These are phyloP conservation scores for Volutella citrinella DNA, from an alignment of 2,329 filamentous ascomycete genomes.

Conservation along the genomic window DNA sequence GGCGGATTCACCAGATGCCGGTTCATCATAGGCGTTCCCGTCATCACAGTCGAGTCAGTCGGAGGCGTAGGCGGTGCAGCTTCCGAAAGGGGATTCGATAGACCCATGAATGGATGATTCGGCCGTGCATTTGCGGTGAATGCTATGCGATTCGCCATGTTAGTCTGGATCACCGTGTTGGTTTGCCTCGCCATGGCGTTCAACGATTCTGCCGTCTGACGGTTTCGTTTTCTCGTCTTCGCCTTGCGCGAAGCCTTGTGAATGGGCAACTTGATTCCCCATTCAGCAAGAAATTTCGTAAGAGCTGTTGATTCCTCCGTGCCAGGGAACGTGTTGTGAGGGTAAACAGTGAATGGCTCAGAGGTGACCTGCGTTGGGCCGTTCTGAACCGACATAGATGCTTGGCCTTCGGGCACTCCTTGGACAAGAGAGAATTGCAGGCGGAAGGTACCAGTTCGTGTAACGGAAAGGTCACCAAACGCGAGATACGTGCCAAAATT, in stretches of 20 bases:
- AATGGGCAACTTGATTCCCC: conserved; percentile 78
- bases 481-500: conserved; percentile 83
- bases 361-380: no score
- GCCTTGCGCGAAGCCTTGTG: conserved; percentile 74
- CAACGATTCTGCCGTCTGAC: conserved; percentile 17
- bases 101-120: no score
- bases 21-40: no score
- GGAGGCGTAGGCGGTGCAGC: no score
- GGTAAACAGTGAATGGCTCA: conserved; percentile 63
- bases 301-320: conserved; percentile 79
- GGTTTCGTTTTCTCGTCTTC: conserved; percentile 45
- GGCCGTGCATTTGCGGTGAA: no score
- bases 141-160: conserved; percentile 16
- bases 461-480: conserved; percentile 84
- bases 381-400: conserved; percentile 19
- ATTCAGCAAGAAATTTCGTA: conserved; percentile 80
- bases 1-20: no score
- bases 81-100: no score
- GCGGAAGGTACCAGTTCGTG: conserved; percentile 67
- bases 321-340: conserved; percentile 71
- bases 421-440: conserved; percentile 73
- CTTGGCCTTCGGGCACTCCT: conserved; percentile 28
- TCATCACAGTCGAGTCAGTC: no score
- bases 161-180: conserved; percentile 19
- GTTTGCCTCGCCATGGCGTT: conserved; percentile 13